Percentiles rank a stretch among this genome's conserved stretches.
These are phyloP conservation scores for Neofusicoccum laricinum DNA, from an alignment of 2,329 filamentous ascomycete species.

Conservation along the genomic window DNA sequence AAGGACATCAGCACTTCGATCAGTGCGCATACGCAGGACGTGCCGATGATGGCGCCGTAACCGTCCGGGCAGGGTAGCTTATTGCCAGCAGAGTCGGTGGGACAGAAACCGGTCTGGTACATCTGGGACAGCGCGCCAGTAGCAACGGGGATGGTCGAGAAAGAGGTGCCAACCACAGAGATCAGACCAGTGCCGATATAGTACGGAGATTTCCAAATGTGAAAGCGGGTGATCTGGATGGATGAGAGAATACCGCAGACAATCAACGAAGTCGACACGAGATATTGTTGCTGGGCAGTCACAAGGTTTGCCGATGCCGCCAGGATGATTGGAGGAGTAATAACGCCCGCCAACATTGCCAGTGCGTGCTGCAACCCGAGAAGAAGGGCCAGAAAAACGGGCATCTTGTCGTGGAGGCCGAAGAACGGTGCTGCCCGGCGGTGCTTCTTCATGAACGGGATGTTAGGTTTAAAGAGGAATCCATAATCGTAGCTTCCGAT, in stretches of 20 bases:
- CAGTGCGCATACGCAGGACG: conserved; percentile 47
- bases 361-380: conserved; percentile 78
- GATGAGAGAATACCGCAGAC: conserved; percentile 72
- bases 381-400: conserved; percentile 68
- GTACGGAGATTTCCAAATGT: conserved; percentile 68
- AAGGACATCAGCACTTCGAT: conserved; percentile 74
- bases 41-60: conserved; percentile 74
- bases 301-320: conserved; percentile 60
- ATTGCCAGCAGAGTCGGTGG: conserved; percentile 58
- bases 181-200: conserved; percentile 67
- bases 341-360: conserved; percentile 66
- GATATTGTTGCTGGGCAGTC: conserved; percentile 64
- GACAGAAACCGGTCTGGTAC: conserved; percentile 71
- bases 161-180: conserved; percentile 76
- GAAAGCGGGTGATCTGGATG: conserved; percentile 75
- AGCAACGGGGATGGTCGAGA: conserved; percentile 72
- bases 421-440: conserved; percentile 71
- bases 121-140: conserved; percentile 71
- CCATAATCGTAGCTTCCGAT: conserved; percentile 87
- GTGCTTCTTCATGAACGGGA: conserved; percentile 74
- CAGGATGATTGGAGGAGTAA: conserved; percentile 76
- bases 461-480: conserved; percentile 76
- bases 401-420: conserved; percentile 76
- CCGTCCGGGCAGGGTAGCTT: conserved; percentile 70
- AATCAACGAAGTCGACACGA: conserved; percentile 75